Evolutionary conservation across 352 stramenopile species (phyloP).

Genomic region (Sclerospora graminicola): DNA sequence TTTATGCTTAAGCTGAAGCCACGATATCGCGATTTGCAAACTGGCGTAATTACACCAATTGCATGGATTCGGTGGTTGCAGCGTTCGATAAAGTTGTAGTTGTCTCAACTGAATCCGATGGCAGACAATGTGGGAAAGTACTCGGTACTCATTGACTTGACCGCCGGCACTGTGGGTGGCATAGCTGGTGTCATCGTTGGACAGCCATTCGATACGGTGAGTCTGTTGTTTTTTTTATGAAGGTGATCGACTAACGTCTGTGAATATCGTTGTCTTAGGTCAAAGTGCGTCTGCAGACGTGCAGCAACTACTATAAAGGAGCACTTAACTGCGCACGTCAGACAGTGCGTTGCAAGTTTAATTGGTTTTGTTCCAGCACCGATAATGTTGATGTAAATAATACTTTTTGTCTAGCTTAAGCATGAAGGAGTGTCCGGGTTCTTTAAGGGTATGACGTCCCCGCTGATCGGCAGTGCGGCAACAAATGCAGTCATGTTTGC

Average conservation of each 20-base stretch:
- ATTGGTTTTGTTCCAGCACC: neutral
- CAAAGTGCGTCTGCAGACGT: slow-evolving; percentile 53
- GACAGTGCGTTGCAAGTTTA: slow-evolving; percentile 19
- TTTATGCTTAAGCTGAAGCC: too few relatives aligned
- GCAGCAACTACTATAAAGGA: slow-evolving; percentile 44
- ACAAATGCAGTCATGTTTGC: slow-evolving; percentile 86
- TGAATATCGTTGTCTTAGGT: slow-evolving; percentile 16
- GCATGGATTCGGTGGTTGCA: too few relatives aligned
- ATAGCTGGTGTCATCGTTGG: slow-evolving; percentile 44
- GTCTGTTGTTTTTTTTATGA: neutral
- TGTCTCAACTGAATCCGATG: slow-evolving; percentile 10
- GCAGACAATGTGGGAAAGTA: slow-evolving; percentile 18
- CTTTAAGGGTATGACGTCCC: slow-evolving; percentile 80
- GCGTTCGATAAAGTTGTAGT: too few relatives aligned
- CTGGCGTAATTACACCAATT: neutral
- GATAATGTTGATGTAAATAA: neutral
- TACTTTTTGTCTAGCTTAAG: slow-evolving; percentile 11
- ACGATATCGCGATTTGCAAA: too few relatives aligned
- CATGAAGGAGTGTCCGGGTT: slow-evolving; percentile 71
- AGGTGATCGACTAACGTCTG: neutral
- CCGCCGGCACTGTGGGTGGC: slow-evolving; percentile 36
- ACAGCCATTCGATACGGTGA: slow-evolving; percentile 50
- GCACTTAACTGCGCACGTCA: slow-evolving; percentile 34
- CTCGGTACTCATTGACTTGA: slow-evolving; percentile 34
- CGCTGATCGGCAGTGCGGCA: slow-evolving; percentile 68